Base-by-base conservation (phyloP, 2,329 filamentous ascomycete species). In the Raffaelea albimanens region DNA sequence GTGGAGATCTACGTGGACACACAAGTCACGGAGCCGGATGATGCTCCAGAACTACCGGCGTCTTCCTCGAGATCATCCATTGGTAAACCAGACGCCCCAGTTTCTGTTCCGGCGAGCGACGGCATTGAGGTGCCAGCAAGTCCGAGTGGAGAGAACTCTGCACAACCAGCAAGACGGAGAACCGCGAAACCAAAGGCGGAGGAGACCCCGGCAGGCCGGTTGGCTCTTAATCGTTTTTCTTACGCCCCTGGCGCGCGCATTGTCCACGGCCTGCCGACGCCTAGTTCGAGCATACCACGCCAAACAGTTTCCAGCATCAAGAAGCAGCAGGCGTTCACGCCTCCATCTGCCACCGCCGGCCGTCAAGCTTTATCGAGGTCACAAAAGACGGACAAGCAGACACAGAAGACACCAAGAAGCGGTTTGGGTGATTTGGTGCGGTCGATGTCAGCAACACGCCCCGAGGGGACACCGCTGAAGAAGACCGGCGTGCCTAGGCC, bases 241-340 rank as follows among this genome's bases (percentile, higher is more conserved):
- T 47, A 54, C 19, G 46, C 48, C 2, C 49, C 50, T 4, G 46
- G 31, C 1, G 57, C 57, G 9, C 54, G 54, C 5, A 70, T 23
- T 61, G 63, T 20, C 59, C 65, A 53, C 67, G 75, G 34, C 65
- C 69, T 47, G 60, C 69, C 48, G 54, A 67, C 52, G 60, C 73
- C 52, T 57, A 67, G 49, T 19, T 62, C 57, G 21, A 63, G 59
- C 44, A 53, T 53, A 19, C 38, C 43, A 1, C 22, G 31, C 3
- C 18, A 36, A 46, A 1, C 45, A 13, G 21, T 20, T 23, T 1
- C 42, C 43, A 14, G 21, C 25, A 34, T 2, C 42, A 3, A 21
- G 18, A 14, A 13, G 13, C 25, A 29, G 13, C 25, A 13, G 29
- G 7, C 2, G 14, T 4, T 45, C 14, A 13, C 36, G 19, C 51